Evolutionary conservation across 192 early-diverging fungal species (phyloP), one percentile per base, ranked within the genome.

Genomic region (Backusella sp.): DNA sequence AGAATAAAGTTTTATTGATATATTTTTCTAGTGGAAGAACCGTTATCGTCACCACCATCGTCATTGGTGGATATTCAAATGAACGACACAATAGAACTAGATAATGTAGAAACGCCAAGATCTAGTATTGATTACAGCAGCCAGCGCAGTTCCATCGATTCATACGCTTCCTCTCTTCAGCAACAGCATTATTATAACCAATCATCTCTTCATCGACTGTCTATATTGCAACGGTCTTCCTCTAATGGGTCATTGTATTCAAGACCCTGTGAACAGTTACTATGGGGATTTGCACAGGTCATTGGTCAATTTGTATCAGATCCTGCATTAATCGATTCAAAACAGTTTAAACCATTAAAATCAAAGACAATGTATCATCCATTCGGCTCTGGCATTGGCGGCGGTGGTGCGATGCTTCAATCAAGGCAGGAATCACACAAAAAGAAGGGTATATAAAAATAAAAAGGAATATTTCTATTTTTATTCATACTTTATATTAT

Each of bases 221-320:
- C 39, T 0, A 41, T 62, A 26, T 26, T 62, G 26, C 56, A 62
- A 26, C 21, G 56, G 0, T 62, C 56, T 28, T 62, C 56, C 1
- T 62, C 56, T 62, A 62, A 62, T 26, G 56, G 23, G 26, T 62
- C 56, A 12, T 12, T 62, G 56, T 62, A 62, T 62, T 28, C 56
- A 28, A 62, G 23, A 62, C 56, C 70, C 11, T 46, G 39, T 53
- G 90, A 90, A 35, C 79, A 84, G 23, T 72, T 95, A 53, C 78
- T 92, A 5, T 92, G 90, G 91, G 92, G 87, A 14, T 94, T 92
- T 86, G 91, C 90, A 6, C 94, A 95, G 69, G 86, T 95, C 41
- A 88, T 89, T 2, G 94, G 94, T 4, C 84, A 90, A 26, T 93
- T 95, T 76, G 79, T 88, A 30, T 87, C 91, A 0, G 94, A 95